These are phyloP conservation scores for Podaxis mareebaensis DNA, from an alignment of 768 basidiomycete species.

Conservation along the genomic window DNA sequence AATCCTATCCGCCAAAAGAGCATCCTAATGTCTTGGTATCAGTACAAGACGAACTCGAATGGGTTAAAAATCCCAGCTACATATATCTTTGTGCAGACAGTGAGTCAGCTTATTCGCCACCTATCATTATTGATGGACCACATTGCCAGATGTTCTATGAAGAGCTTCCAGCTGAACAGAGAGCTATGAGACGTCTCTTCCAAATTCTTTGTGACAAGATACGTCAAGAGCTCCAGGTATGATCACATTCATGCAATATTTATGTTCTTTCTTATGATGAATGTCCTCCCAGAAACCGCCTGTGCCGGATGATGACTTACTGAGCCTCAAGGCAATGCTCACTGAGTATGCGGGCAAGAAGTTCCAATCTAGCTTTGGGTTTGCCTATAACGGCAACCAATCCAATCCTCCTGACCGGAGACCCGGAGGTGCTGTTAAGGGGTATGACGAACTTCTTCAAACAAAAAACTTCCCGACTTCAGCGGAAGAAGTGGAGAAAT, in stretches of 20 bases:
- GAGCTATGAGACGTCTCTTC: not conserved
- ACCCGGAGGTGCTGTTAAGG: not conserved
- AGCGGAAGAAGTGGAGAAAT: not conserved
- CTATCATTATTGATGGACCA: not conserved
- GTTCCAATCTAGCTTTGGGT: not conserved
- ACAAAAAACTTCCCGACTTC: not conserved
- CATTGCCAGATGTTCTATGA: slow-evolving; percentile 8
- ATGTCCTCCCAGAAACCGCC: not conserved
- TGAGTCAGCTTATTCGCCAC: not conserved
- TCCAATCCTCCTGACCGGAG: not conserved
- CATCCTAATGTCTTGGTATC: not conserved
- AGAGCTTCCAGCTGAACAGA: not conserved
- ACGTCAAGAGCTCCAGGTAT: not conserved
- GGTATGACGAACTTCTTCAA: not conserved
- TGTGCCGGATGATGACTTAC: not conserved
- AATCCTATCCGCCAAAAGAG: not conserved
- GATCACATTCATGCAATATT: not conserved
- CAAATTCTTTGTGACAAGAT: not conserved
- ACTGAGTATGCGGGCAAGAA: not conserved
- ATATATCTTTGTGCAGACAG: not conserved
- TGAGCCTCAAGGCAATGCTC: not conserved
- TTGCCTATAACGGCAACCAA: not conserved
- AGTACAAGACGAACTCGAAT: not conserved
- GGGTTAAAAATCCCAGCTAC: not conserved
- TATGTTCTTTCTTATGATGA: not conserved